A percentile compares a stretch with the other conserved stretches of the same genome.
These are phyloP conservation scores for Mortierella sp. DNA, from an alignment of 371 early-diverging fungal genomes.

Conservation along the genomic window DNA sequence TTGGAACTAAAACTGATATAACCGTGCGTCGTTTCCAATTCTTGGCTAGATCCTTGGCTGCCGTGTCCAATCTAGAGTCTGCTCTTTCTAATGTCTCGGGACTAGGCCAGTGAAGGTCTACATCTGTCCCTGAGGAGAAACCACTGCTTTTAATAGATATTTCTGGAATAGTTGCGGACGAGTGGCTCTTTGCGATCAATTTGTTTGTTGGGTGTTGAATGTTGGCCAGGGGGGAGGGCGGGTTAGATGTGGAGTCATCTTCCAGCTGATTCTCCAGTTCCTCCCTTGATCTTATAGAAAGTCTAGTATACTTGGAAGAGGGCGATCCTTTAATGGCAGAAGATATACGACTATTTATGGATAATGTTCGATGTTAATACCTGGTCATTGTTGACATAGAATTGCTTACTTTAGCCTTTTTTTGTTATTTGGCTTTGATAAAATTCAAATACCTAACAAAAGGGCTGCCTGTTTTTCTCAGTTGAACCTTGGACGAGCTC, in stretches of 20 bases:
- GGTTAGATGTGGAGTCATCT: background rate
- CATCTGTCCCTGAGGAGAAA: background rate
- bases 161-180: background rate
- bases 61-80: slow-evolving; percentile 20
- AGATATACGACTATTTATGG: slow-evolving; percentile 22
- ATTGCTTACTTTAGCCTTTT: background rate
- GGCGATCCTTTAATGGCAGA: slow-evolving; percentile 24
- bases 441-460: slow-evolving; percentile 29
- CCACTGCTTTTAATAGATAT: background rate
- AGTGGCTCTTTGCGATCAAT: background rate
- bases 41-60: slow-evolving; percentile 3
- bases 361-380: too few relatives aligned
- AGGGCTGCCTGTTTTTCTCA: slow-evolving; percentile 48
- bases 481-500: slow-evolving; percentile 30
- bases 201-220: slow-evolving; percentile 3
- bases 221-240: background rate
- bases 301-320: slow-evolving; percentile 31
- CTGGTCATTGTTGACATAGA: background rate
- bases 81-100: slow-evolving; percentile 13
- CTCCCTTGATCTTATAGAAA: slow-evolving; percentile 19
- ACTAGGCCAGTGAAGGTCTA: slow-evolving; percentile 22
- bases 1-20: background rate
- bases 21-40: background rate
- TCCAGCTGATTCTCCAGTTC: background rate
- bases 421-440: background rate